Base-by-base conservation (phyloP, 495 filamentous ascomycete genomes). In the Glonium stellatum region DNA sequence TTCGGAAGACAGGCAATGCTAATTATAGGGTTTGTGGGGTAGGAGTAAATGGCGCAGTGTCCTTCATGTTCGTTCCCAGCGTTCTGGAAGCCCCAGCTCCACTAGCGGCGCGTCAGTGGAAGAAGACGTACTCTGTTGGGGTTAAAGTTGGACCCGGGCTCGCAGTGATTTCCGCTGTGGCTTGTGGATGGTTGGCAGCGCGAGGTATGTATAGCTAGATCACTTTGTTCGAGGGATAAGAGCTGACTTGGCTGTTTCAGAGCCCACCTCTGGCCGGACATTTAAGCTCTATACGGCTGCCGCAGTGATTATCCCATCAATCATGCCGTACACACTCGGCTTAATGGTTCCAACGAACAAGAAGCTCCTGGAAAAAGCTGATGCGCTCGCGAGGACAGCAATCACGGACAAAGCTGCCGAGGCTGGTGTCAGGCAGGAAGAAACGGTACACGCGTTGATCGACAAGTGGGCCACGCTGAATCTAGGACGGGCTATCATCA, bases 401-500 rank as follows among this genome's bases (percentile, higher is more conserved):
- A 27, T 71, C 8, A 63, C 62, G 19, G 66, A 71, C 47, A 67
- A 59, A 49, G 59, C 70, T 22, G 70, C 69, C 15, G 75, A 77
- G 57, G 58, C 58, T 4, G 69, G 71, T n/a, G 42, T 70, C 4
- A 42, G 63, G 42, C 63, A 68, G 42, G 71, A 70, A 36, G 75
- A 78, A 67, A 71, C 71, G 1, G 69, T 74, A 34, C 75, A 80
- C 63, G 71, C 66, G 34, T 62, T 84, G 63, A 68, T 85, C 1
- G 79, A 83, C 68, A 64, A 65, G 54, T 85, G 81, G 81, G 81
- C 71, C n/a, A 71, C 71, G 54, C 55, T 81, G 54, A 84, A 84
- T 67, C 49, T 83, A 47, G 77, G 71, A 6, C 67, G 80, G 61
- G 67, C 72, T 11, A 54, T 67, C 37, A 52, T 72, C 46, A 57